phyloP scores from a whole-genome alignment of 192 early-diverging fungal species.

The Geosiphon pyriformis region DNA sequence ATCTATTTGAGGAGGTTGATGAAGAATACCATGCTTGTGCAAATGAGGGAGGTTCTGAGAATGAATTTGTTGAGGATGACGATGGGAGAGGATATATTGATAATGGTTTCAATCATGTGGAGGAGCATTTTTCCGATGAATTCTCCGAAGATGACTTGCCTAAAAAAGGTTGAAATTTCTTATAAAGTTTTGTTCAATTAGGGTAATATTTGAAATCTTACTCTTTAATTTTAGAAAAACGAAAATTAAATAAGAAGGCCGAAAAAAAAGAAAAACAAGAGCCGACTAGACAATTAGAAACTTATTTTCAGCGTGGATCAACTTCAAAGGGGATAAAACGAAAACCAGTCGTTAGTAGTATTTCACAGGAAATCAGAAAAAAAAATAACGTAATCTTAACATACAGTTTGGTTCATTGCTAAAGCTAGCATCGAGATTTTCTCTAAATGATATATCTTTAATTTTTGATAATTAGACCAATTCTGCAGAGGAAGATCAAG shows the following conservation, averaged over 20 bases:
- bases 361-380: background rate
- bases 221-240: conserved; percentile 1
- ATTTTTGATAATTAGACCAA: too few relatives aligned
- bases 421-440: too few relatives aligned
- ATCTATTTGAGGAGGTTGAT: conserved; percentile 54
- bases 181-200: background rate
- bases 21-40: conserved; percentile 44
- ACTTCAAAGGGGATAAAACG: background rate
- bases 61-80: conserved; percentile 64
- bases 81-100: conserved; percentile 62
- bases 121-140: conserved; percentile 42
- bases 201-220: conserved; percentile 31
- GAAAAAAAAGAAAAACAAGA: conserved; percentile 17
- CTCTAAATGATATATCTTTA: too few relatives aligned
- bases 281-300: conserved; percentile 17
- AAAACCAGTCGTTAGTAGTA: background rate
- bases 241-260: conserved; percentile 28
- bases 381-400: conserved; percentile 13
- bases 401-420: too few relatives aligned
- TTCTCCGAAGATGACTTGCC: conserved; percentile 37
- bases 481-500: too few relatives aligned
- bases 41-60: conserved; percentile 33
- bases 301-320: background rate
- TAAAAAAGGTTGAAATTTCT: conserved; percentile 27
- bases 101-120: conserved; percentile 50